Evolutionary conservation across 1,139 yeast species (phyloP).

Genomic region (Suhomyces guaymorum): DNA sequence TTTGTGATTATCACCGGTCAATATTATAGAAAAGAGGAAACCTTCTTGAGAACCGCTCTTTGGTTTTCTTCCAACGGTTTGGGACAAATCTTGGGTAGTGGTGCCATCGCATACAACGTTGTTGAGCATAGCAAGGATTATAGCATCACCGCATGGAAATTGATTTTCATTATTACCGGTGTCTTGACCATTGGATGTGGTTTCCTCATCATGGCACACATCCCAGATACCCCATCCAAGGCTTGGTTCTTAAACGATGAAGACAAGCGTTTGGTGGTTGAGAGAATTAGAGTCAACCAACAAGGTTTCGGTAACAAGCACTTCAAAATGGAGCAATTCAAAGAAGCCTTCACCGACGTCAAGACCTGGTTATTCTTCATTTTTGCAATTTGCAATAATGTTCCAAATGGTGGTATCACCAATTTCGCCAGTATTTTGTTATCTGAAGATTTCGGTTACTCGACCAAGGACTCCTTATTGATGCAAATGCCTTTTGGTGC

Average conservation of each 20-base stretch:
- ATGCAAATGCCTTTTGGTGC: slow-evolving; percentile 41
- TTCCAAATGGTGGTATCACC: slow-evolving; percentile 56
- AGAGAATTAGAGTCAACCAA: slow-evolving; percentile 38
- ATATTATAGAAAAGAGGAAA: slow-evolving; percentile 55
- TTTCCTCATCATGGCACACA: slow-evolving; percentile 38
- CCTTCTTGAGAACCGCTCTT: slow-evolving; percentile 45
- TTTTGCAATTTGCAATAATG: slow-evolving; percentile 41
- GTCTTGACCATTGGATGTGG: slow-evolving; percentile 49
- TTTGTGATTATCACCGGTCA: slow-evolving; percentile 54
- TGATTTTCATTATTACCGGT: slow-evolving; percentile 50
- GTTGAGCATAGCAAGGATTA: slow-evolving; percentile 31
- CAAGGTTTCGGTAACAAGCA: slow-evolving; percentile 60
- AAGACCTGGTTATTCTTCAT: slow-evolving; percentile 46
- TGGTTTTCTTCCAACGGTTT: slow-evolving; percentile 56
- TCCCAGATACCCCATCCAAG: slow-evolving; percentile 55
- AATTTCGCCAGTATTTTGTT: slow-evolving; percentile 52
- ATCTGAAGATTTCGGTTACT: slow-evolving; percentile 46
- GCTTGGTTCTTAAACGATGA: slow-evolving; percentile 46
- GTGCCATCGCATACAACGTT: slow-evolving; percentile 53
- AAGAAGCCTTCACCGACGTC: slow-evolving; percentile 51
- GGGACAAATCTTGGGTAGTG: slow-evolving; percentile 52
- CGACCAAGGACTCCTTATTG: slow-evolving; percentile 35
- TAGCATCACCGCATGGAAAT: slow-evolving; percentile 46
- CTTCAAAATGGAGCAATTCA: slow-evolving; percentile 55
- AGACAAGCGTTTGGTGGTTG: slow-evolving; percentile 44